Conservation (phyloP, 2,329 filamentous ascomycete genomes). For the Stromatinia cepivora region DNA sequence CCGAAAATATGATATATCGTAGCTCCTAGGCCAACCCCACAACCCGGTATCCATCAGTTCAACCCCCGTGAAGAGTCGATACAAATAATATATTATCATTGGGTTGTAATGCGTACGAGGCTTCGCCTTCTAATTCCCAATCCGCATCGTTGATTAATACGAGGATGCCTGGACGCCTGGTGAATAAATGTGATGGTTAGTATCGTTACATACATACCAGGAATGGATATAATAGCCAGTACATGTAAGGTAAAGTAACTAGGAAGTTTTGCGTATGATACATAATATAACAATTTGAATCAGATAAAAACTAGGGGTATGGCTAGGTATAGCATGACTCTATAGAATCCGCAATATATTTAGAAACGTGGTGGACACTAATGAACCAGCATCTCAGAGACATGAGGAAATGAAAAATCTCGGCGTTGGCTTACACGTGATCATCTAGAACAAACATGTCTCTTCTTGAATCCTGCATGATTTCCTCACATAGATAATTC, state of each 20-base stretch:
- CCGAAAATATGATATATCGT: neutral
- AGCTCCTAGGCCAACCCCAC: neutral
- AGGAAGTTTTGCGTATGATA: constrained; percentile 20
- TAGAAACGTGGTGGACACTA: neutral
- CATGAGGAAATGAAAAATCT: constrained; percentile 29
- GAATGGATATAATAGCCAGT: constrained; percentile 13
- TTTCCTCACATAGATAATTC: constrained; percentile 71
- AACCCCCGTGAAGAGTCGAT: constrained; percentile 93
- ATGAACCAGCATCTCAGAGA: constrained; percentile 4
- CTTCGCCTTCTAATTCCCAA: constrained; percentile 97
- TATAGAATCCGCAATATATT: neutral
- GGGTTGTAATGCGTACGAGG: constrained; percentile 77
- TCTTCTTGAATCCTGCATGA: constrained; percentile 82
- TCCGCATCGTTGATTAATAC: constrained; percentile 97
- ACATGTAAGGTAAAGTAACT: constrained; percentile 10
- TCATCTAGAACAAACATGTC: constrained; percentile 88
- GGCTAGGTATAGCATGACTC: neutral
- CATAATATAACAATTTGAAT: constrained; percentile 4
- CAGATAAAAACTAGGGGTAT: constrained; percentile 21
- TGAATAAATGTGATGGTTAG: constrained; percentile 31
- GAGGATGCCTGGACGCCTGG: constrained; percentile 88
- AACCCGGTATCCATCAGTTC: constrained; percentile 35
- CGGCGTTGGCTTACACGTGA: constrained; percentile 67
- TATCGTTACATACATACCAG: constrained; percentile 17
- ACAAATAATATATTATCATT: constrained; percentile 93